Evolutionary conservation across 305 asterid genomes (phyloP), one percentile per base, ranked within the genome.

Genomic region (Fraxinus xanthoxyloides): DNA sequence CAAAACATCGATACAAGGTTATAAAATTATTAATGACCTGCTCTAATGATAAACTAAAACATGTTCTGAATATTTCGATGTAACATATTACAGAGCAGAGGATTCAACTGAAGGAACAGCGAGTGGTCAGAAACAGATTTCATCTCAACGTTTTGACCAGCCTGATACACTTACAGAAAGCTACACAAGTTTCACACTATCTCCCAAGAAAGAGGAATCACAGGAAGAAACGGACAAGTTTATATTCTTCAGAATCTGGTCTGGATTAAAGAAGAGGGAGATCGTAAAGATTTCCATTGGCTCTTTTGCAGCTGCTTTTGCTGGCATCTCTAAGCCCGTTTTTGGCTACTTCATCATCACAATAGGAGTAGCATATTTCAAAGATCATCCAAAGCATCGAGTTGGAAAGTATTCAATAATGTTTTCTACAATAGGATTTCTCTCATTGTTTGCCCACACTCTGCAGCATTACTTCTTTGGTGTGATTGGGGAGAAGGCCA

Each of bases 301-400:
- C 78, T 90, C 96, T 70, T 83, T 84, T 61, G 95, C 93, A 85
- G 96, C 97, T 81, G 98, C 94, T 82, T 79, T 92, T 79, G 91
- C 98, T 17, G 93, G 98, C 85, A 86, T 94, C 82, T 92, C 97
- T 43, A 94, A 91, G 84, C 97, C 98, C 2, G 78, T 94, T 30
- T 92, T 94, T 78, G 98, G 98, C 36, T 94, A 70, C 92, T 94
- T 87, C 91, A 91, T 94, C 88, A 90, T 94, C 59, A 94, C 97
- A 77, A 94, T 94, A 83, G 98, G 98, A 87, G 97, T 91, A 72
- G 93, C 92, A 46, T 94, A 94, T 86, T 92, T 86, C 84, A 77
- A 87, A 26, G 36, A 81, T 59, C 79, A 90, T 77, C 76, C 96
- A 38, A 81, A 87, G 91, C 85, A 80, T 70, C 28, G 54, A 83